Evolutionary conservation across 2,329 filamentous ascomycete species (phyloP), one percentile per base, ranked within the genome.

Genomic region (Blastomyces gilchristii): DNA sequence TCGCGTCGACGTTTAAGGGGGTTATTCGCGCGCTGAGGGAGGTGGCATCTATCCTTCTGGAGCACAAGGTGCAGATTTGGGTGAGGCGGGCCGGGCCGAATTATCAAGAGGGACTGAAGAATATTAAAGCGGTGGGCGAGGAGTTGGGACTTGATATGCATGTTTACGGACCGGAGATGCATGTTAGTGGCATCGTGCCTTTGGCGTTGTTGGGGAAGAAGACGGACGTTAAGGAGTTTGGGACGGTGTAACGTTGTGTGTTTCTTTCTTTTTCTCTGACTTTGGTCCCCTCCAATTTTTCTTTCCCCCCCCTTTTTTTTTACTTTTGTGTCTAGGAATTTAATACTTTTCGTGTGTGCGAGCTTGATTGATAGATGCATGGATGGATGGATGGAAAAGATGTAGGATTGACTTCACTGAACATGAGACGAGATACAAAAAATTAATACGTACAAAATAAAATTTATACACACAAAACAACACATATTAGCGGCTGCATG

Each of bases 21-120:
- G 93, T 99, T 78, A 99, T 99, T 77, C 89, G 91, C 71, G 94
- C 94, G 65, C 85, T 99, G 69, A 87, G 93, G 69, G 94, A 97
- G 80, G 91, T 93, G 71, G 85, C 92, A 65, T 86, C 87, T 67
- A 83, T 88, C 68, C 85, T 99, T 70, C 86, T 86, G 75, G 94
- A 99, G 85, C 94, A 99, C 87, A 96, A 96, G 74, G 90, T 94
- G 69, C 88, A 96, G 81, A 97, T 97, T 82, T 97, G 93, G 94
- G 92, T 97, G 70, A 85, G 85, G 71, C 85, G 85, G 78, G 85
- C 94, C 61, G 91, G 94, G 65, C 94, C 94, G 79, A 99, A 99
- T 85, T 99, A 96, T 86, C 94, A 99, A 81, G 94, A 99, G 81
- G 94, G 94, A 81, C 88, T 99, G 69, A 97, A 96, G 87, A 99